phyloP scores from a whole-genome alignment of 129 eudicot species.

The Chrysanthemum lavandulifolium region DNA sequence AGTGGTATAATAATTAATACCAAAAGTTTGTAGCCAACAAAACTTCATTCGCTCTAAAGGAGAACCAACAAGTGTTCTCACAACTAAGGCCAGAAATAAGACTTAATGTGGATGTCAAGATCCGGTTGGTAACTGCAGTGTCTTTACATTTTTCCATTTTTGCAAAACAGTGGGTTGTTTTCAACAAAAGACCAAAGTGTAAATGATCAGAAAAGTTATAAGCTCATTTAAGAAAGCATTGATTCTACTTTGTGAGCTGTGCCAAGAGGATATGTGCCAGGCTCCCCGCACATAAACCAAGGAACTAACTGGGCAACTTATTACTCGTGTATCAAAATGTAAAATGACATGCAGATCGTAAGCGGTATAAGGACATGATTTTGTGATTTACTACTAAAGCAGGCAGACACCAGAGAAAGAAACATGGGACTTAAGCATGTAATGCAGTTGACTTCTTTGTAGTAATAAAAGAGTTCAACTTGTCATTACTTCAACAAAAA shows the following conservation, averaged over 20 bases:
- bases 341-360: too few species aligned
- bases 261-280: background rate
- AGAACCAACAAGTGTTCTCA: background rate
- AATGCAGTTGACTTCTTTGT: background rate
- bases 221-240: background rate
- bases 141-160: too few species aligned
- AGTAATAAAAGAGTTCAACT: background rate
- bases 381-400: too few species aligned
- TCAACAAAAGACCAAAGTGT: background rate
- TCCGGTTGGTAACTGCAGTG: background rate
- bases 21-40: background rate
- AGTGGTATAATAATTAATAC: background rate
- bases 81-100: background rate
- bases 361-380: too few species aligned
- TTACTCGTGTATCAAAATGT: too few species aligned
- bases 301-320: background rate
- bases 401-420: background rate
- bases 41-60: background rate
- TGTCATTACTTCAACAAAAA: conserved; percentile 1
- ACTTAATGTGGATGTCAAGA: background rate
- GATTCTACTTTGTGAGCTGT: background rate
- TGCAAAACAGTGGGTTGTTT: background rate
- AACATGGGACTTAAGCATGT: background rate
- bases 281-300: conserved; percentile 3
- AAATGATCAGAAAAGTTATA: background rate